A percentile compares a stretch with the other conserved stretches of the same genome.
These are phyloP conservation scores for Penicillium sp. DNA, from an alignment of 2,329 filamentous ascomycete genomes.

Conservation along the genomic window DNA sequence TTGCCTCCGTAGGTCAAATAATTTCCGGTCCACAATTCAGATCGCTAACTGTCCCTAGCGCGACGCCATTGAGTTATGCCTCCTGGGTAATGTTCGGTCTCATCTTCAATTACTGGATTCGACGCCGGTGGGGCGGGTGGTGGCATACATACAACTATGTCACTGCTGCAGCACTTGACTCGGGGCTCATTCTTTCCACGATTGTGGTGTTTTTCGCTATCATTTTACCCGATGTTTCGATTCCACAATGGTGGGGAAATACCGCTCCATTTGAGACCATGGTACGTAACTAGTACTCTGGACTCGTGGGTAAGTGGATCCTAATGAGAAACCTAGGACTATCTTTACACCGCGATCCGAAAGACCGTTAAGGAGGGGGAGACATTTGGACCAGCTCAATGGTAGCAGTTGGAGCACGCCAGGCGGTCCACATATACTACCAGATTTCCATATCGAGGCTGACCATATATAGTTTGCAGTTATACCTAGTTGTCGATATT, in stretches of 20 bases:
- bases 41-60: constrained; percentile 36
- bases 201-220: constrained; percentile 69
- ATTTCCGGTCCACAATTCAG: constrained; percentile 51
- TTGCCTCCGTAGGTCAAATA: constrained; percentile 47
- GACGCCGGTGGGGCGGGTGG: constrained; percentile 36
- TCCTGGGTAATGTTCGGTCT: constrained; percentile 62
- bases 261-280: constrained; percentile 28
- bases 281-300: constrained; percentile 12
- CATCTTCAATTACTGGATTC: constrained; percentile 43
- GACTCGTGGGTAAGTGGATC: background rate
- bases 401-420: background rate
- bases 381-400: constrained; percentile 17
- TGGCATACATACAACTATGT: constrained; percentile 47
- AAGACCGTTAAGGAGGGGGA: constrained; percentile 17
- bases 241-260: constrained; percentile 63
- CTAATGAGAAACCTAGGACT: constrained; percentile 3
- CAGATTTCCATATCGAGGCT: no score
- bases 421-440: no score
- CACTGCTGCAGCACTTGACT: constrained; percentile 40
- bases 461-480: no score
- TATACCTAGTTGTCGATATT: background rate
- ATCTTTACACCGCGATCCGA: constrained; percentile 14
- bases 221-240: constrained; percentile 56
- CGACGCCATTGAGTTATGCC: constrained; percentile 66
- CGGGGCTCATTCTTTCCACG: constrained; percentile 63